Percentiles rank a stretch among this genome's conserved stretches.
These are phyloP conservation scores for Manihot esculenta DNA, from an alignment of 441 rosid species.

Conservation along the genomic window DNA sequence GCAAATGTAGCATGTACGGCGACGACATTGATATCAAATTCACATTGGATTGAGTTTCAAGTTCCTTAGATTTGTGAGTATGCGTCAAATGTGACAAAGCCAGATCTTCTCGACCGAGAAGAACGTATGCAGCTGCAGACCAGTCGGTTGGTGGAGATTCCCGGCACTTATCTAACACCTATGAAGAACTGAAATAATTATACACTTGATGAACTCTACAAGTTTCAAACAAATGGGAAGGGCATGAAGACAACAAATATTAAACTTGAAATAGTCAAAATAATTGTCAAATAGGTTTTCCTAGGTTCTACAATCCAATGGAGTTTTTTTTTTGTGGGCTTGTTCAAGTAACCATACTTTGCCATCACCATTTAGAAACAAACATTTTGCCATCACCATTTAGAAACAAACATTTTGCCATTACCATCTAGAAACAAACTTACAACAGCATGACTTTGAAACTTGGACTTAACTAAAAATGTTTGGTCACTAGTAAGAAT, in stretches of 20 bases:
- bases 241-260: not conserved
- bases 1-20: conserved; percentile 97
- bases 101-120: conserved; percentile 96
- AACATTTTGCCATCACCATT: too few relatives aligned
- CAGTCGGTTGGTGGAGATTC: conserved; percentile 96
- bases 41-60: conserved; percentile 55
- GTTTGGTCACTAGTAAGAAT: not conserved
- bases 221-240: not conserved
- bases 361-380: too few relatives aligned
- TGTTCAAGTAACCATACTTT: not conserved
- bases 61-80: conserved; percentile 57
- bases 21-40: conserved; percentile 79
- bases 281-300: not conserved
- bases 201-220: not conserved
- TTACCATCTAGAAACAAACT: not conserved
- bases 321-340: too few relatives aligned
- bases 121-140: conserved; percentile 94
- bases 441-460: not conserved
- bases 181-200: conserved; percentile 25
- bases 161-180: conserved; percentile 93
- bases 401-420: too few relatives aligned
- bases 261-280: not conserved
- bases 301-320: not conserved
- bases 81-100: conserved; percentile 62
- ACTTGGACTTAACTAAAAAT: not conserved